Base-by-base conservation (phyloP, 805 yeast genomes). In the Schwanniomyces vanrijiae region DNA sequence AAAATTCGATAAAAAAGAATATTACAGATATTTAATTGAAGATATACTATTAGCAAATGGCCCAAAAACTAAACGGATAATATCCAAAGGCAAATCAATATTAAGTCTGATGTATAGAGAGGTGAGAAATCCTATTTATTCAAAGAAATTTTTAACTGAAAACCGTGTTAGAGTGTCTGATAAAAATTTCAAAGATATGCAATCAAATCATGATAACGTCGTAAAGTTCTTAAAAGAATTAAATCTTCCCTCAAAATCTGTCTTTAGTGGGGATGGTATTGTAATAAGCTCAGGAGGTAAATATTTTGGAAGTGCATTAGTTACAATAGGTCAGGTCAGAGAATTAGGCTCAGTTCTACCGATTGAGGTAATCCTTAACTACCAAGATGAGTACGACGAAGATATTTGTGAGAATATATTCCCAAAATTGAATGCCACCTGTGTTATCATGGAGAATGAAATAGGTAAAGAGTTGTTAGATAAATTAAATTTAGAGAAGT, bases 321-420 rank as follows among this genome's bases (percentile, higher is more conserved):
- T 68, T 1, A 53, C 59, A 18, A 52, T 68, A 9, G 57, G 58
- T 3, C 72, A 68, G 42, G 40, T 68, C 7, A 51, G 72, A 40
- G 68, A 65, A 40, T 43, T 51, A 43, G 73, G 72, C 4, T 62
- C 66, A 21, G 47, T 51, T 40, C 56, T 69, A 37, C 75, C 75
- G 5, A 59, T 69, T 18, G 74, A 69, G 50, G 54, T 69, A 10
- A 55, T 69, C 21, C 46, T 69, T 45, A 63, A 65, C 46, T 52
- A 54, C 13, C 38, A 50, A 24, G 47, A 43, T 4, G 66, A 62
- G 33, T 61, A 59, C 37, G 63, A 65, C 43, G 42, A 46, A 28
- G 49, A 61, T 22, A 53, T 66, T 22, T 68, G 73, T 55, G 60
- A 61, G 21, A 51, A 54, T 6, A 40, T 67, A 40, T 53, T 61